Percentiles rank a stretch among this genome's conserved stretches.
Conservation (phyloP, 495 filamentous ascomycete species). For the Penicillium atrosanguineum region DNA sequence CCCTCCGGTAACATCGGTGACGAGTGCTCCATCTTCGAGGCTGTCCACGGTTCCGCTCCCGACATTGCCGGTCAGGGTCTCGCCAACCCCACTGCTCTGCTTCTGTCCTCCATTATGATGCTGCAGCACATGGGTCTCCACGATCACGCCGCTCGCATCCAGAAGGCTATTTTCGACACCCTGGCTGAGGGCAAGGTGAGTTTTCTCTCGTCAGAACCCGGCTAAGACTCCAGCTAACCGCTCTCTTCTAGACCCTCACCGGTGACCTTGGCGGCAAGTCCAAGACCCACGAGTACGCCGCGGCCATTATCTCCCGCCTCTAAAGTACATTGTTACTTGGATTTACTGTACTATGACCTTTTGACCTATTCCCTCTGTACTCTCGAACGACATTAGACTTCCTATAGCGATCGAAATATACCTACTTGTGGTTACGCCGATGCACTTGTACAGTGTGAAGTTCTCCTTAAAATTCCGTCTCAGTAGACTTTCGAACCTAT, state of each 20-base stretch:
- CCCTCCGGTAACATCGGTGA: slow-evolving; percentile 98
- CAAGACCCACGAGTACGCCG: slow-evolving; percentile 87
- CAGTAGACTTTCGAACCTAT: not conserved
- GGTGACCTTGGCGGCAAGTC: slow-evolving; percentile 93
- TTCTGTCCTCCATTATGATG: slow-evolving; percentile 97
- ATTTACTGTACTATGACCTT: slow-evolving; percentile 41
- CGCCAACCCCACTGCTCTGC: slow-evolving; percentile 91
- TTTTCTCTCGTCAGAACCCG: not conserved
- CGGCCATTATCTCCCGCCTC: slow-evolving; percentile 84
- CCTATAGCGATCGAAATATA: slow-evolving; percentile 45
- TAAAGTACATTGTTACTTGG: slow-evolving; percentile 42
- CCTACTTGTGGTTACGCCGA: slow-evolving; percentile 30
- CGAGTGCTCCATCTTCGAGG: slow-evolving; percentile 99
- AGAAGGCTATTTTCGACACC: slow-evolving; percentile 91
- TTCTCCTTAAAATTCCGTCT: not conserved
- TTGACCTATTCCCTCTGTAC: slow-evolving; percentile 34
- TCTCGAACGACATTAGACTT: slow-evolving; percentile 45
- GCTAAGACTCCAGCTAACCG: slow-evolving; percentile 13
- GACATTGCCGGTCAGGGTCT: slow-evolving; percentile 96
- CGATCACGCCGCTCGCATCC: slow-evolving; percentile 81
- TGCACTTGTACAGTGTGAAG: not conserved
- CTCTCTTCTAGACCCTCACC: slow-evolving; percentile 61
- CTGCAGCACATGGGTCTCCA: slow-evolving; percentile 94
- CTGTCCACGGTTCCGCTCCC: slow-evolving; percentile 95
- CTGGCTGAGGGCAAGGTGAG: slow-evolving; percentile 88